Evolutionary conservation across 208 protist species (phyloP).

Genomic region (Trypanosoma caninum): DNA sequence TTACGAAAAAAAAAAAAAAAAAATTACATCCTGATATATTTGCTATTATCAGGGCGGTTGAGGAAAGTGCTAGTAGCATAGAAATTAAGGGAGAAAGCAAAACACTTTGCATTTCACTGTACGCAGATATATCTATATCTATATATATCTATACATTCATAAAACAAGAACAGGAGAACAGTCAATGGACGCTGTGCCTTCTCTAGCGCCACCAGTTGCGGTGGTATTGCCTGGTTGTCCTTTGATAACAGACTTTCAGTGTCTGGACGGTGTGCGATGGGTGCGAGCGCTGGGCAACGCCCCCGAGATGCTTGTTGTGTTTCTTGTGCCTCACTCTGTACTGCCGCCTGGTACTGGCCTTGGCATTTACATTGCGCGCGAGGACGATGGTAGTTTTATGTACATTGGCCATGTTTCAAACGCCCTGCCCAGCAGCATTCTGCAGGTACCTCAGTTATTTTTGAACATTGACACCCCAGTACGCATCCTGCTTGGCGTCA

Average conservation of each 20-base stretch:
- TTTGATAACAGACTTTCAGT: constrained; percentile 36
- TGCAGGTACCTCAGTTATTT: constrained; percentile 42
- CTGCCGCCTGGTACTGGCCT: constrained; percentile 39
- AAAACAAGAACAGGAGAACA: too few relatives aligned
- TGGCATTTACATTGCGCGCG: constrained; percentile 58
- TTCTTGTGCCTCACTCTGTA: constrained; percentile 52
- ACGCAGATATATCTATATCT: too few relatives aligned
- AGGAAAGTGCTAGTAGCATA: too few relatives aligned
- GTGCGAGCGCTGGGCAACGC: constrained; percentile 37
- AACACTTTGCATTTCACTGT: too few relatives aligned
- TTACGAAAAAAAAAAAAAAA: too few relatives aligned
- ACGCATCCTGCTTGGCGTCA: constrained; percentile 56
- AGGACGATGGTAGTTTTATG: constrained; percentile 50
- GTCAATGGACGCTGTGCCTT: neutral
- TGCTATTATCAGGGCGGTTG: too few relatives aligned
- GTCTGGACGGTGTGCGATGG: constrained; percentile 50
- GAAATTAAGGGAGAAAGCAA: too few relatives aligned
- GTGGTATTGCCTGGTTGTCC: constrained; percentile 67
- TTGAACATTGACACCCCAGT: constrained; percentile 27
- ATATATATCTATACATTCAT: too few relatives aligned
- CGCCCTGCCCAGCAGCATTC: constrained; percentile 45
- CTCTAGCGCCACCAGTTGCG: constrained; percentile 33
- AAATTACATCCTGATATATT: too few relatives aligned
- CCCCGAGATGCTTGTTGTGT: constrained; percentile 58
- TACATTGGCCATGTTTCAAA: constrained; percentile 66